phyloP scores from a whole-genome alignment of 1,284 basidiomycete species.

The Pseudozyma thailandica region DNA sequence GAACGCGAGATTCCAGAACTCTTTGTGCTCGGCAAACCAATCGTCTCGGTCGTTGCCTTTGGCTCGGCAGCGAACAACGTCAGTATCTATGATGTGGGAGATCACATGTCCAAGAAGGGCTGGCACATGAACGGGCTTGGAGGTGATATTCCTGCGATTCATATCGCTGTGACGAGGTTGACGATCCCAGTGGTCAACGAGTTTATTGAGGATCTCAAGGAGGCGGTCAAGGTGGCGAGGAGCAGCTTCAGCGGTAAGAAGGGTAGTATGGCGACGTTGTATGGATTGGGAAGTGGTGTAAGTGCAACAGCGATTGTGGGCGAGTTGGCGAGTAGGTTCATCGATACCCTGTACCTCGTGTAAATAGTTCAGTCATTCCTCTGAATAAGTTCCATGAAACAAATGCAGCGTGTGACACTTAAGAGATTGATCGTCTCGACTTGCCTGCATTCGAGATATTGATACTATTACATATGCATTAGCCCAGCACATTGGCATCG shows the following conservation, averaged over 20 bases:
- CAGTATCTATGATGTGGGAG: conserved; percentile 87
- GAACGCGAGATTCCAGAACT: conserved; percentile 77
- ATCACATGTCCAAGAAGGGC: conserved; percentile 79
- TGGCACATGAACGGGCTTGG: conserved; percentile 88
- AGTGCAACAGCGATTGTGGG: conserved; percentile 87
- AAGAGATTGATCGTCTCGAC: too few relatives aligned
- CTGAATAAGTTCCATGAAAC: too few relatives aligned
- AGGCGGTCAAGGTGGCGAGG: conserved; percentile 71
- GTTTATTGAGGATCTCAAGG: conserved; percentile 84
- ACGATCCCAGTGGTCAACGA: conserved; percentile 81
- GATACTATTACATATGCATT: conserved; percentile 6
- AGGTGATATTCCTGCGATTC: conserved; percentile 80
- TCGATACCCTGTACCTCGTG: conserved; percentile 60
- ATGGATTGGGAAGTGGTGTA: conserved; percentile 85
- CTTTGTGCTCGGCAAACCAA: conserved; percentile 86
- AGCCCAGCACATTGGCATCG: conserved; percentile 54
- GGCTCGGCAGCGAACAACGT: conserved; percentile 71
- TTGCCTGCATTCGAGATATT: too few relatives aligned
- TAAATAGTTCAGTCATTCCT: too few relatives aligned
- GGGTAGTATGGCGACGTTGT: conserved; percentile 63
- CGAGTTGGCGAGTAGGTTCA: conserved; percentile 76
- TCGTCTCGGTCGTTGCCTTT: conserved; percentile 91
- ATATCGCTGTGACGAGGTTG: conserved; percentile 89
- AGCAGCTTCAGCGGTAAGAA: conserved; percentile 27
- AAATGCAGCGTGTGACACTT: too few relatives aligned